A percentile compares a stretch with the other conserved stretches of the same genome.
phyloP scores from a whole-genome alignment of 352 stramenopile genomes.

The Lagenidium giganteum region DNA sequence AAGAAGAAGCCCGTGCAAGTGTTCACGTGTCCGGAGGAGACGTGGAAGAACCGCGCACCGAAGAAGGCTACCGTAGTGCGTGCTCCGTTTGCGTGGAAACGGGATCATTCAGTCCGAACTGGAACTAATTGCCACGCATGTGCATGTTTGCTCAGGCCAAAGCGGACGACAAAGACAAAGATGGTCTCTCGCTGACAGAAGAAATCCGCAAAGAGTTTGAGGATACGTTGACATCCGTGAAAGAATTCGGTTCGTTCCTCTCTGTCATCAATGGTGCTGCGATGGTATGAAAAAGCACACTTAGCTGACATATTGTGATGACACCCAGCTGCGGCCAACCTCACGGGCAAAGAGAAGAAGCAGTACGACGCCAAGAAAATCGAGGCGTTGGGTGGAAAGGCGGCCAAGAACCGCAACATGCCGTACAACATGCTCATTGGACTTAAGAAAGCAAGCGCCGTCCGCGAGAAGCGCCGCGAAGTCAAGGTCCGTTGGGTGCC shows the following conservation, averaged over 20 bases:
- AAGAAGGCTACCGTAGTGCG: too few species aligned
- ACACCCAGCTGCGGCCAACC: constrained; percentile 25
- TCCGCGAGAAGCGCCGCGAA: constrained; percentile 46
- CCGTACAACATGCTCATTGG: constrained; percentile 75
- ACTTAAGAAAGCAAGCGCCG: constrained; percentile 56
- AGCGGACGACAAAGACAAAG: constrained; percentile 18
- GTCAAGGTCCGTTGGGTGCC: constrained; percentile 39
- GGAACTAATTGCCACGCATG: not conserved
- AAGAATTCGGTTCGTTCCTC: constrained; percentile 51
- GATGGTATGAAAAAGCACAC: too few species aligned
- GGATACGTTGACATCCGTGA: constrained; percentile 63
- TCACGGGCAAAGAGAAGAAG: constrained; percentile 83
- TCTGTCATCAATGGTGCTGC: constrained; percentile 1
- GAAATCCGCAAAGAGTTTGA: constrained; percentile 78
- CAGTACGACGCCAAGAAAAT: constrained; percentile 65
- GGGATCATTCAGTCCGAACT: constrained; percentile 5
- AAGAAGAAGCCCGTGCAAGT: constrained; percentile 78
- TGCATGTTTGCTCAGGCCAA: constrained; percentile 12
- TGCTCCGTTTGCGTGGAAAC: not conserved
- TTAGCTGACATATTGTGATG: not conserved
- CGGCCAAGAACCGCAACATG: constrained; percentile 40
- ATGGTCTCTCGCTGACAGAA: constrained; percentile 46
- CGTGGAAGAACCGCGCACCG: constrained; percentile 44
- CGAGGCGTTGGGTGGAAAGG: constrained; percentile 61
- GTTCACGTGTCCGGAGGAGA: constrained; percentile 67